A percentile compares a stretch with the other conserved stretches of the same genome.
phyloP scores from a whole-genome alignment of 2,329 filamentous ascomycete genomes.

The Hypoxylon sp. region DNA sequence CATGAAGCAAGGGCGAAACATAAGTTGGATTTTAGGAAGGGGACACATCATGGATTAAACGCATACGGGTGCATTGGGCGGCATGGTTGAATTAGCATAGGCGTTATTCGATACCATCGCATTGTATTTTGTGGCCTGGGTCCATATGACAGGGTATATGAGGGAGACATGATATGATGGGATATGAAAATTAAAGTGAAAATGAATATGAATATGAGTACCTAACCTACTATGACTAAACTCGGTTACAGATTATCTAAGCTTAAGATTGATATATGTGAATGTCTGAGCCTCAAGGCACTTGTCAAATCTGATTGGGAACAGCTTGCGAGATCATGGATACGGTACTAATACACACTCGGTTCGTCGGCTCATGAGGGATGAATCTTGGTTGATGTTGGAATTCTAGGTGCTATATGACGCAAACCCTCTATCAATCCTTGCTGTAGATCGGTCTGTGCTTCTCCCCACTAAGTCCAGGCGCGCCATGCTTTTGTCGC shows the following conservation, averaged over 20 bases:
- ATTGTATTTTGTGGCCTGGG: conserved; percentile 33
- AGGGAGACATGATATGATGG: conserved; percentile 15
- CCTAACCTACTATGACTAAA: neutral
- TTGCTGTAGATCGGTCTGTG: conserved; percentile 40
- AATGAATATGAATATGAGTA: conserved; percentile 10
- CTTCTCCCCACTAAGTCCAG: conserved; percentile 29
- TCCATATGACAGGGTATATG: conserved; percentile 21
- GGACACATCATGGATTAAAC: conserved; percentile 30
- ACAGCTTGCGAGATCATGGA: neutral
- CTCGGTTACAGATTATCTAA: conserved; percentile 3
- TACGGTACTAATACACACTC: neutral
- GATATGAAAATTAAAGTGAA: conserved; percentile 23
- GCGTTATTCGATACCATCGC: conserved; percentile 44
- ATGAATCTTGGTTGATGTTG: conserved; percentile 25
- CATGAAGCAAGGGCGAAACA: neutral
- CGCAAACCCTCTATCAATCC: conserved; percentile 33
- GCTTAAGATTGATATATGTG: conserved; percentile 3
- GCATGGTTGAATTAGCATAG: conserved; percentile 30
- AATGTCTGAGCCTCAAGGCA: neutral
- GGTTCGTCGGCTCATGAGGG: conserved; percentile 14
- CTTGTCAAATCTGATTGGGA: neutral
- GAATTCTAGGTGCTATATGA: conserved; percentile 32
- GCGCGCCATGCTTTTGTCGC: conserved; percentile 20
- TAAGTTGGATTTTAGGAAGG: conserved; percentile 6
- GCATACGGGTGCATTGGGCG: conserved; percentile 39